These are phyloP conservation scores for Megacollybia platyphylla DNA, from an alignment of 1,284 basidiomycete species.

Conservation along the genomic window DNA sequence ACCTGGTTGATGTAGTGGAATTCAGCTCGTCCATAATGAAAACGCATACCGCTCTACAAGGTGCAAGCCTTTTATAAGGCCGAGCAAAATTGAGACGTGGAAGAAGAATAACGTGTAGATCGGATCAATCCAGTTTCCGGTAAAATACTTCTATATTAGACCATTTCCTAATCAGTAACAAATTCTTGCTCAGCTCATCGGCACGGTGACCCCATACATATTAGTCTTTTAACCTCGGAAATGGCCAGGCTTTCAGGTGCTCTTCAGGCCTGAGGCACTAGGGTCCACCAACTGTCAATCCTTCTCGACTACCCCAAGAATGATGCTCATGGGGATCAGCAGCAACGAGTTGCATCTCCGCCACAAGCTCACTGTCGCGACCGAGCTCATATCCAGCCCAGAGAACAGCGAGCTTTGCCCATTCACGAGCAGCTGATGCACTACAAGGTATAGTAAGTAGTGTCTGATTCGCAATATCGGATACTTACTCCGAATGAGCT, in stretches of 20 bases:
- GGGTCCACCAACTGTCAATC: constrained; percentile 20
- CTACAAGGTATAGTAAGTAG: constrained; percentile 15
- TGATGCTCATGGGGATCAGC: constrained; percentile 25
- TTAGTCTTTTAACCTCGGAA: too few species aligned
- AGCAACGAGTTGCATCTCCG: constrained; percentile 22
- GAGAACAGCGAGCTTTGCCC: constrained; percentile 31
- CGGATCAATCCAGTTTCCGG: too few species aligned
- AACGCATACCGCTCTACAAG: too few species aligned
- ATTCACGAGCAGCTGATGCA: constrained; percentile 25
- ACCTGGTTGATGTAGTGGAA: constrained; percentile 16
- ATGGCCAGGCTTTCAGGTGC: too few species aligned
- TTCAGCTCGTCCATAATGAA: constrained; percentile 11
- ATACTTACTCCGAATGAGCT: constrained; percentile 44
- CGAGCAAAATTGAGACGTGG: too few species aligned
- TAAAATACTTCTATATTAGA: too few species aligned
- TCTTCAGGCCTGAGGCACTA: neutral
- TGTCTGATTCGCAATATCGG: neutral
- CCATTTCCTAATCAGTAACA: too few species aligned
- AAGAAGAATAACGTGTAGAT: too few species aligned
- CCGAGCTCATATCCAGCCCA: constrained; percentile 51
- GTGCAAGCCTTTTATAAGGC: too few species aligned
- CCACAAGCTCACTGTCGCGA: constrained; percentile 30
- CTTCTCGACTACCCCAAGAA: constrained; percentile 31
- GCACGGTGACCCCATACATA: too few species aligned
- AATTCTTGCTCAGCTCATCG: too few species aligned